Base-by-base conservation (phyloP, 768 basidiomycete species). In the Podaxis sp. region DNA sequence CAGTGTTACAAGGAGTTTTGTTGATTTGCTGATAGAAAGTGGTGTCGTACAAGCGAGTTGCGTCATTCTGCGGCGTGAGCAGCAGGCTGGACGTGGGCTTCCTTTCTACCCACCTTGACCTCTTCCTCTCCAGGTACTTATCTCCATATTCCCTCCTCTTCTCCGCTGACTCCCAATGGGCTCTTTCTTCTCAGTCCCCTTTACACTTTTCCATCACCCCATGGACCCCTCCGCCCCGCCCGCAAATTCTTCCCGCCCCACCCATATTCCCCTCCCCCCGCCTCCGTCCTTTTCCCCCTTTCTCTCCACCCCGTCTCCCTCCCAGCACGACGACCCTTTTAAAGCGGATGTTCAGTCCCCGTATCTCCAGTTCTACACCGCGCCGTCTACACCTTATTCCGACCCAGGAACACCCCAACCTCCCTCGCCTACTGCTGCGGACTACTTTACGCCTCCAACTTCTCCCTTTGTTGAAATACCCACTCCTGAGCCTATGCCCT, bases 331-430 rank as follows among this genome's bases (percentile, higher is more conserved):
- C 59, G 48, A 46, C 6, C 73, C 71, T 57, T 62, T 72, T 59
- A 65, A 67, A 61, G 69, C 65, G 58, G 72, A 68, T 47, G 70
- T 48, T 25, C 42, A 47, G 28, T 67, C 77, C 36, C 71, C 77
- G 1, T 72, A 62, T 62, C 70, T 66, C 68, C 74, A 61, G 37
- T 82, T 82, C 62, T 76, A 75, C 65, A 80, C 82, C 4, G 80
- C 82, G 2, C 83, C 80, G 25, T 77, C 77, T 5, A 77, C 80
- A 37, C 81, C 79, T 32, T 68, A 77, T 62, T 68, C 73, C 56
- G 71, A 72, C n/a, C 2, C 50, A 6, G 40, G 44, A 55, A 64
- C 67, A 48, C 62, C 72, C 64, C 62, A 64, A 2, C 69, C 63
- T 56, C 69, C 65, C 16, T 61, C 69, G 48, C 68, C 70, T 65